Base-by-base conservation (phyloP, 768 basidiomycete species). In the Naganishia vaughanmartiniae region DNA sequence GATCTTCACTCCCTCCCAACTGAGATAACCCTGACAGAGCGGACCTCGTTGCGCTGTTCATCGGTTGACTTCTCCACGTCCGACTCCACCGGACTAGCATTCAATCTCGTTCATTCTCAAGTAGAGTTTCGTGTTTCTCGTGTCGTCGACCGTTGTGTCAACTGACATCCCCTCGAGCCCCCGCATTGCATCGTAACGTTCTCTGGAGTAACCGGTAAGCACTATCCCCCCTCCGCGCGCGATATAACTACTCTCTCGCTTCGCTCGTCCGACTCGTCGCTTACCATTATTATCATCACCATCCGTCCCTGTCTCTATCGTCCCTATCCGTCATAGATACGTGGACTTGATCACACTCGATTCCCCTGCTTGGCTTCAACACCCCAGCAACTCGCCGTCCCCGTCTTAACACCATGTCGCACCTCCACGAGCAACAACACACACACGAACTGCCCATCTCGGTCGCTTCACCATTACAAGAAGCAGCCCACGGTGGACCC, bases 391-490 rank as follows among this genome's bases (percentile, higher is more conserved):
- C n/a, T n/a, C n/a, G n/a, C n/a, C 1, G 12, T 12, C 1, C n/a
- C 17, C 48, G n/a, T 51, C 24, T n/a, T n/a, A 33, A 4, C 42
- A 63, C 26, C 42, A 63, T 63, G 60, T 63, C 60, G 24, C 60
- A 63, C 28, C 36, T 42, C 39, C 60, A 63, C 42, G 24, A 58
- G 2, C 36, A 48, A 17, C 36, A n/a, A 34, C 24, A 58, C 34
- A 21, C 6, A 26, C 55, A 69, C 33, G 45, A 69, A 15, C 68
- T 69, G 7, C 68, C 68, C 33, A 69, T 69, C 46, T 34, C 56
- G 19, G 57, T 69, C 11, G 56, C 68, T 14, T 24, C 19, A 10
- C 68, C 68, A 4, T 34, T 69, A 31, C 56, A 58, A 46, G 68
- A 69, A 19, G 58, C 57, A 11, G 58, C 68, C 14, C 39, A 54